Percentiles rank a stretch among this genome's conserved stretches.
Conservation (phyloP, 257 asterid species). For the Leptodermis oblonga region DNA sequence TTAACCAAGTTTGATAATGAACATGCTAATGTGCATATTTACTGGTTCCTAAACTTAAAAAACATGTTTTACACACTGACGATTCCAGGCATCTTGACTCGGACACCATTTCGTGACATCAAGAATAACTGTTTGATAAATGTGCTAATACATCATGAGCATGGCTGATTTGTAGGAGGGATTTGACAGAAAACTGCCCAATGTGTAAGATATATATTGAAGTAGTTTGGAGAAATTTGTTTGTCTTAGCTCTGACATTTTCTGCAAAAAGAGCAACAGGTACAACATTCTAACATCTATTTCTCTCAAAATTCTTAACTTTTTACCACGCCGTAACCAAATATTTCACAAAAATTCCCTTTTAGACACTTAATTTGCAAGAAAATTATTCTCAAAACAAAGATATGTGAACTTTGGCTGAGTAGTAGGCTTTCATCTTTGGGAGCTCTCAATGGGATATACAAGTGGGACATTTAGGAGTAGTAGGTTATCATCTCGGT, state of each 20-base stretch:
- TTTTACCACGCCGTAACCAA: background rate
- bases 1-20: background rate
- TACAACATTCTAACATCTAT: background rate
- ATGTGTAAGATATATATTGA: background rate
- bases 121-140: background rate
- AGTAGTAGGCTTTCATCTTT: background rate
- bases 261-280: background rate
- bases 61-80: background rate
- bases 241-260: background rate
- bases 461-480: background rate
- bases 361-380: no score
- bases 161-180: background rate
- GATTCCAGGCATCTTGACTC: background rate
- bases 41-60: background rate
- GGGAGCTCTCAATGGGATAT: background rate
- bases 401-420: background rate
- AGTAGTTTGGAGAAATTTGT: background rate
- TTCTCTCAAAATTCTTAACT: no score
- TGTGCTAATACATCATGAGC: constrained; percentile 5
- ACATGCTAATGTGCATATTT: background rate
- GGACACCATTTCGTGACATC: background rate
- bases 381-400: background rate
- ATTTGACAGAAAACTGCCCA: background rate
- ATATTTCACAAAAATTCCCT: background rate
- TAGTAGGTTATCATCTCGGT: background rate